A percentile compares a stretch with the other conserved stretches of the same genome.
Conservation (phyloP, 352 stramenopile species). For the Plasmopara muralis region DNA sequence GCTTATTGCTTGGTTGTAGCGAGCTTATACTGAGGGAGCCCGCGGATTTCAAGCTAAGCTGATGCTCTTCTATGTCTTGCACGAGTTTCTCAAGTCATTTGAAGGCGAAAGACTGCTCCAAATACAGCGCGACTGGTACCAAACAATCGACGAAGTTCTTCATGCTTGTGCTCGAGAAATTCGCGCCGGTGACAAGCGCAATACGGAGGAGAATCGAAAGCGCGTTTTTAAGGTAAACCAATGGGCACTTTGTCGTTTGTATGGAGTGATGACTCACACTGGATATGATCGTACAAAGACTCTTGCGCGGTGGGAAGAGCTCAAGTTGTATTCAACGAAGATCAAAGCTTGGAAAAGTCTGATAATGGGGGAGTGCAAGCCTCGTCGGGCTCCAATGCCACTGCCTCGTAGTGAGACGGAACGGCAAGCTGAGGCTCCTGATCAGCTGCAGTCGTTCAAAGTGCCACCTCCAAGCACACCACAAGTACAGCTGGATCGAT, state of each 20-base stretch:
- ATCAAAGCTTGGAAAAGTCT: constrained; percentile 77
- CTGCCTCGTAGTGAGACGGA: constrained; percentile 60
- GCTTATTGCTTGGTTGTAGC: constrained; percentile 26
- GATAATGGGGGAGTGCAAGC: constrained; percentile 61
- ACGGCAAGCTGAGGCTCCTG: constrained; percentile 52
- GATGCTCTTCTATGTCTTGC: constrained; percentile 84
- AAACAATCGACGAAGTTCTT: constrained; percentile 73
- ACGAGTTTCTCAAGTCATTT: constrained; percentile 84
- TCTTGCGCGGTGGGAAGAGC: constrained; percentile 76
- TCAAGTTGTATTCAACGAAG: constrained; percentile 69
- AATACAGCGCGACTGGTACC: constrained; percentile 73
- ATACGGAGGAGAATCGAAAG: constrained; percentile 58
- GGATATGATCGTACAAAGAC: constrained; percentile 29
- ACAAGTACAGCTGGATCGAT: constrained; percentile 58
- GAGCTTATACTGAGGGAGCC: constrained; percentile 47
- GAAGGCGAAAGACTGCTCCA: constrained; percentile 43
- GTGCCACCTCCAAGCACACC: constrained; percentile 33
- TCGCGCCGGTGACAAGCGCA: constrained; percentile 57
- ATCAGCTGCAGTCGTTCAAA: constrained; percentile 75
- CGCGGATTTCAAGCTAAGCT: constrained; percentile 71
- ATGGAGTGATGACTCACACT: not conserved
- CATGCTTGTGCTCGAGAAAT: constrained; percentile 65
- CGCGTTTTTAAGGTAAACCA: constrained; percentile 62
- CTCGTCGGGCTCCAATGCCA: constrained; percentile 38
- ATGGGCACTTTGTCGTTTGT: not conserved